These are phyloP conservation scores for Aspergillus sojae DNA, from an alignment of 2,329 filamentous ascomycete genomes.

Conservation along the genomic window DNA sequence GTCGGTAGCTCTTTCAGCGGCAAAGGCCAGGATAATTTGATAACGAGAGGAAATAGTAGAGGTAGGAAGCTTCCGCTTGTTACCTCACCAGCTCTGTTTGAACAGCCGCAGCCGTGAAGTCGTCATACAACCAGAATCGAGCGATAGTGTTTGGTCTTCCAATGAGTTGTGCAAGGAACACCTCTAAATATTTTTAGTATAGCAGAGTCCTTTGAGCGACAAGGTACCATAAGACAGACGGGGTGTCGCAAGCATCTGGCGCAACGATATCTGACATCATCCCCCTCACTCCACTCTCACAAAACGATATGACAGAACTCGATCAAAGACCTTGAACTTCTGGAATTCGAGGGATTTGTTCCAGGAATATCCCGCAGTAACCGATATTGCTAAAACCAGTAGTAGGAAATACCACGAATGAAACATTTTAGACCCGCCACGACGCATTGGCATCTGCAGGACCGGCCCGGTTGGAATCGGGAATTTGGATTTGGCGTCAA, in stretches of 20 bases:
- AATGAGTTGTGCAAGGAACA: not conserved
- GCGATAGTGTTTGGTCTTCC: not conserved
- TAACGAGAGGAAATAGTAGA: not conserved
- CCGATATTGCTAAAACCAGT: not conserved
- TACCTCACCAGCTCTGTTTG: no score
- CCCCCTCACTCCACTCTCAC: not conserved
- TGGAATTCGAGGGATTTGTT: not conserved
- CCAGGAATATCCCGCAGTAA: not conserved
- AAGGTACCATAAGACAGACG: not conserved
- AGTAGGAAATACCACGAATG: not conserved
- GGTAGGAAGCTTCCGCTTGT: not conserved
- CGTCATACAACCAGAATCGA: no score
- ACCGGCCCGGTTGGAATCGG: slow-evolving; percentile 6
- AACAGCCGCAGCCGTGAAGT: no score
- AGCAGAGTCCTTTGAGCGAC: not conserved
- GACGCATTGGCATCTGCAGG: not conserved
- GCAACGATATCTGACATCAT: not conserved
- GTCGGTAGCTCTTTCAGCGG: not conserved
- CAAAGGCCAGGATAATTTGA: not conserved
- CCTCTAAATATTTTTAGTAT: not conserved
- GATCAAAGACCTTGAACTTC: not conserved
- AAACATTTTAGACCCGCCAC: not conserved
- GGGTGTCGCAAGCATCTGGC: not conserved
- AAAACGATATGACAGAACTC: not conserved
- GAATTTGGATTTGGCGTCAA: not conserved